A percentile compares a stretch with the other conserved stretches of the same genome.
Evolutionary conservation across 106 monocot species (phyloP).

Genomic region (Narthecium ossifragum): DNA sequence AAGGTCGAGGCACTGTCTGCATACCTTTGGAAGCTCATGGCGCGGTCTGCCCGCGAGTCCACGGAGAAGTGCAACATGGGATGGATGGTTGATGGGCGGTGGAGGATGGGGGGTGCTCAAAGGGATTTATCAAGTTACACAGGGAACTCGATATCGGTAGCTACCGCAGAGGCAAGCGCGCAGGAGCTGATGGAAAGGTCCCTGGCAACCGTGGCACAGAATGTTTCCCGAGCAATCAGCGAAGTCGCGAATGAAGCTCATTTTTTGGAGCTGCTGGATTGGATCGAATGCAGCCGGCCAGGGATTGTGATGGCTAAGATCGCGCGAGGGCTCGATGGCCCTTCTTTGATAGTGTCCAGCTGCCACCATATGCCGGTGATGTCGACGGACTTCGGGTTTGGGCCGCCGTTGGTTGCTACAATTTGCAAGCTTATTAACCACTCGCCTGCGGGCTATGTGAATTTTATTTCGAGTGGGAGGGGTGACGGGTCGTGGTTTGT

Average conservation of each 20-base stretch:
- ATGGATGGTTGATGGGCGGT: conserved; percentile 27
- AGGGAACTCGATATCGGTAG: conserved; percentile 18
- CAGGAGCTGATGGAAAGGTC: conserved; percentile 3
- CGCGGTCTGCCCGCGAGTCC: neutral
- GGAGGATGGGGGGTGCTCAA: conserved; percentile 2
- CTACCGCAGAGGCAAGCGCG: conserved; percentile 6
- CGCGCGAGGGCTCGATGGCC: conserved; percentile 10
- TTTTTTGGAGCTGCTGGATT: conserved; percentile 30
- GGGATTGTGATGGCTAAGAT: conserved; percentile 18
- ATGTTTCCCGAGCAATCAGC: conserved; percentile 13
- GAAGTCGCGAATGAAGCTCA: conserved; percentile 17
- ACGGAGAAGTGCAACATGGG: conserved; percentile 16
- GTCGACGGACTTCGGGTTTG: conserved; percentile 30
- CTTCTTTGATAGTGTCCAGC: conserved; percentile 12
- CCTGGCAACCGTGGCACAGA: conserved; percentile 6
- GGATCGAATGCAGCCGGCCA: conserved; percentile 20
- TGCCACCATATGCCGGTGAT: conserved; percentile 13
- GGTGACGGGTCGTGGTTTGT: conserved; percentile 7
- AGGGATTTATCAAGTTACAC: conserved; percentile 10
- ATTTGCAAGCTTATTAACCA: neutral
- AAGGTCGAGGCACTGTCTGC: conserved; percentile 2
- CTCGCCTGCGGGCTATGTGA: neutral
- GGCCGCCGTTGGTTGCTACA: conserved; percentile 12
- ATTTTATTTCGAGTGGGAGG: conserved; percentile 6
- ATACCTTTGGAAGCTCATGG: conserved; percentile 7